Evolutionary conservation across 2,329 filamentous ascomycete species (phyloP).

Genomic region (Colletotrichum cereale): DNA sequence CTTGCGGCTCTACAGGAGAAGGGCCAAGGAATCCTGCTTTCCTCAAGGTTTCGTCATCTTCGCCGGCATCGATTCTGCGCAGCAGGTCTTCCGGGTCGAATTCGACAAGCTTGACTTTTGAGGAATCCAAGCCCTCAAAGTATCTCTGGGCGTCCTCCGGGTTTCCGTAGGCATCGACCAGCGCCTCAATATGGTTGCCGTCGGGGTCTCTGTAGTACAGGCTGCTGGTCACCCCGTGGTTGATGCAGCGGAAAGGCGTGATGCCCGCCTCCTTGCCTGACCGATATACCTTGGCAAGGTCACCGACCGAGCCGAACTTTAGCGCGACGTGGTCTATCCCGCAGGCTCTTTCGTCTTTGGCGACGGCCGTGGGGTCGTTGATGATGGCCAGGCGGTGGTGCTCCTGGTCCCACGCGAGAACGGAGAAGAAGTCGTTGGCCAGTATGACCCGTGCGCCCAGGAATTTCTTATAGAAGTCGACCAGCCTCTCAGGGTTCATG

Average conservation of each 20-base stretch:
- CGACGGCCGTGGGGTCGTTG: conserved; percentile 42
- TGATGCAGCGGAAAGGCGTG: conserved; percentile 56
- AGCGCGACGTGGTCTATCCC: conserved; percentile 59
- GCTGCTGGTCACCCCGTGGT: conserved; percentile 60
- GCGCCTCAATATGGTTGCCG: conserved; percentile 60
- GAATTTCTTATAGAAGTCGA: conserved; percentile 52
- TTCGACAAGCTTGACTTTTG: conserved; percentile 42
- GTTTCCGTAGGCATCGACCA: conserved; percentile 57
- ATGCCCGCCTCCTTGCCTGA: conserved; percentile 52
- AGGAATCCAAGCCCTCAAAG: conserved; percentile 52
- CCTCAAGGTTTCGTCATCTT: not conserved
- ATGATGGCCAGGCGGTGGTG: conserved; percentile 60
- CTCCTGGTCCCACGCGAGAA: conserved; percentile 59
- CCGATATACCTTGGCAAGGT: conserved; percentile 52
- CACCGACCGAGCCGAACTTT: conserved; percentile 50
- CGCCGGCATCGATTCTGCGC: not conserved
- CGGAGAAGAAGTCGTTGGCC: conserved; percentile 47
- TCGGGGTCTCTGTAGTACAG: conserved; percentile 64
- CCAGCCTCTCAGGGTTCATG: conserved; percentile 39
- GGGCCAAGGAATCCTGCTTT: conserved; percentile 6
- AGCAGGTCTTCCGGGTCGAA: conserved; percentile 11
- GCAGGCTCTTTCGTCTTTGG: conserved; percentile 42
- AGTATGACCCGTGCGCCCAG: conserved; percentile 49
- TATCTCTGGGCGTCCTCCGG: conserved; percentile 52
- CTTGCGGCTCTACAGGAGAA: not conserved